Percentiles rank a stretch among this genome's conserved stretches.
These are phyloP conservation scores for Panellus pusillus DNA, from an alignment of 768 basidiomycete species.

Conservation along the genomic window DNA sequence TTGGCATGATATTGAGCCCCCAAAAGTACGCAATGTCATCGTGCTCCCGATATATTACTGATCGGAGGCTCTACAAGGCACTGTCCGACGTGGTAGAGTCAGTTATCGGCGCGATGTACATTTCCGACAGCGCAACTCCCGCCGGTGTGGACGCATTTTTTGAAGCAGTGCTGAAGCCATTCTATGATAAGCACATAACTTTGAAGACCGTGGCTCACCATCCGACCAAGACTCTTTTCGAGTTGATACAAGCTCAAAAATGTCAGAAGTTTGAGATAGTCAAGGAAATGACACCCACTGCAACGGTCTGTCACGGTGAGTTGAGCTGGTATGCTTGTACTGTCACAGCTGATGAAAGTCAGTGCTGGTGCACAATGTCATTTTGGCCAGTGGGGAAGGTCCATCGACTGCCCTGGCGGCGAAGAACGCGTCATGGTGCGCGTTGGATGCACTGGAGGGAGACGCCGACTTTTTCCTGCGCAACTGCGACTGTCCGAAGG, in stretches of 20 bases:
- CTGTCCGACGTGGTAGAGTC: conserved; percentile 83
- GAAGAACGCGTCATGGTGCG: conserved; percentile 60
- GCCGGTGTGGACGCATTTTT: conserved; percentile 65
- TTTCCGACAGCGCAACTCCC: conserved; percentile 70
- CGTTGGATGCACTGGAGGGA: conserved; percentile 67
- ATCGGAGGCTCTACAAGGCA: conserved; percentile 39
- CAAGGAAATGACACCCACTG: conserved; percentile 45
- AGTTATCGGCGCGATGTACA: conserved; percentile 73
- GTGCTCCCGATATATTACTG: background rate
- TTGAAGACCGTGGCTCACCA: conserved; percentile 73
- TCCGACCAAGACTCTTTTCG: conserved; percentile 74
- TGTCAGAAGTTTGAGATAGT: conserved; percentile 65
- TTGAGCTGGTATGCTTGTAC: background rate
- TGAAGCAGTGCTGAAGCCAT: conserved; percentile 68
- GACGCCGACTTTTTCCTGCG: conserved; percentile 61
- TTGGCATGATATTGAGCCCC: conserved; percentile 76
- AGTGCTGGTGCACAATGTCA: conserved; percentile 71
- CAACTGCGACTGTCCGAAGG: conserved; percentile 65
- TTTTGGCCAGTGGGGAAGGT: conserved; percentile 60
- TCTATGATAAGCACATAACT: conserved; percentile 75
- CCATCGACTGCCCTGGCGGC: conserved; percentile 52
- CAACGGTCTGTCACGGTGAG: conserved; percentile 56
- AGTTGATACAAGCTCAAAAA: conserved; percentile 69
- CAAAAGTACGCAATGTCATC: conserved; percentile 54
- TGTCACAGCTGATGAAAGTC: background rate